A percentile compares a stretch with the other conserved stretches of the same genome.
Conservation (phyloP, 2,329 filamentous ascomycete species). For the Aspergillus terreus region DNA sequence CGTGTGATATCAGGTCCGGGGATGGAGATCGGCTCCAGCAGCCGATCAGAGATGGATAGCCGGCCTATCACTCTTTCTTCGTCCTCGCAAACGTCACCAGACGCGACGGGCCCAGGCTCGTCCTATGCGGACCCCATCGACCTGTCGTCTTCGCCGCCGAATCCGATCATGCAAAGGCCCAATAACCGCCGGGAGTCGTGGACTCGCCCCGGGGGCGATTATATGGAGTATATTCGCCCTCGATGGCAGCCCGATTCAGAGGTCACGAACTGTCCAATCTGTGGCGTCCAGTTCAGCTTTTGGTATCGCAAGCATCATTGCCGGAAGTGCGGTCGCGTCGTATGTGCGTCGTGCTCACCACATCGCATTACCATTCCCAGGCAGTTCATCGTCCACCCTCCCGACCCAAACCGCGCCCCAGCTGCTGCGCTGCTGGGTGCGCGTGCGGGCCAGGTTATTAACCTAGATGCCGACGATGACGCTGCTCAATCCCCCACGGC, state of each 20-base stretch:
- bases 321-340: conserved; percentile 91
- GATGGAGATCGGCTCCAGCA: conserved; percentile 15
- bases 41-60: conserved; percentile 16
- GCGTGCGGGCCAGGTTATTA: conserved; percentile 44
- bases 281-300: conserved; percentile 72
- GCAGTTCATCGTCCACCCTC: conserved; percentile 84
- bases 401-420: conserved; percentile 45
- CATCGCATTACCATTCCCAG: conserved; percentile 93
- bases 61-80: conserved; percentile 21
- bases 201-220: conserved; percentile 13
- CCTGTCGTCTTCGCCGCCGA: conserved; percentile 28
- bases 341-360: conserved; percentile 85
- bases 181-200: conserved; percentile 13
- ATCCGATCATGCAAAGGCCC: conserved; percentile 5
- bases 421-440: conserved; percentile 39
- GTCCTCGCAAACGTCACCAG: conserved; percentile 13
- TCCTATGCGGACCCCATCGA: conserved; percentile 33
- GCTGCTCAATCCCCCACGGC: conserved; percentile 17
- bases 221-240: conserved; percentile 57
- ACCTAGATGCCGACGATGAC: conserved; percentile 43
- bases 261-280: conserved; percentile 80
- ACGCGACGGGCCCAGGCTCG: conserved; percentile 19
- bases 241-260: conserved; percentile 87
- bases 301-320: conserved; percentile 92
- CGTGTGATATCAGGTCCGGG: conserved; percentile 8